phyloP scores from a whole-genome alignment of 768 basidiomycete genomes.

The Hygrophorus russula region DNA sequence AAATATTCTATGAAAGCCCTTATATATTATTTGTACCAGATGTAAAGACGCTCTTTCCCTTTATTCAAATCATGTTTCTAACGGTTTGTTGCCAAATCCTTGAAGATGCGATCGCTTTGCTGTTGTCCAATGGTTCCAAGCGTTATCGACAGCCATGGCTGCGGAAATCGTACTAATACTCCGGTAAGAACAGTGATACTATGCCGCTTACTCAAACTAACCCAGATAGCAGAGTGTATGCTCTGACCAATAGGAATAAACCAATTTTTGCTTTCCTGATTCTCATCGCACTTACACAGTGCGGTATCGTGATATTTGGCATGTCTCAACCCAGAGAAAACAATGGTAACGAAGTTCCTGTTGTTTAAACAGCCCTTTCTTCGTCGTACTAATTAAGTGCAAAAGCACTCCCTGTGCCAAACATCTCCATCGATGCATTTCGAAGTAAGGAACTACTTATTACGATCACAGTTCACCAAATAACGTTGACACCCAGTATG shows the following conservation, averaged over 20 bases:
- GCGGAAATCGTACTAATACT: conserved; percentile 1
- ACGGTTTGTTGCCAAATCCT: background rate
- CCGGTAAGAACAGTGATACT: background rate
- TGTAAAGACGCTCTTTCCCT: too few relatives aligned
- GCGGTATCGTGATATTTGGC: background rate
- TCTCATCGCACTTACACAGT: background rate
- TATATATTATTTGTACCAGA: too few relatives aligned
- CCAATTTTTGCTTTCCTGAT: background rate
- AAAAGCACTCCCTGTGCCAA: conserved; percentile 8
- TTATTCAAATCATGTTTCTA: too few relatives aligned
- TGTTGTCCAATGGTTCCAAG: conserved; percentile 4
- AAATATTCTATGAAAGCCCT: background rate
- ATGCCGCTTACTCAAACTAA: background rate
- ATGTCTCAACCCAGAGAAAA: background rate
- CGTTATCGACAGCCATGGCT: background rate
- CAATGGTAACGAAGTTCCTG: too few relatives aligned
- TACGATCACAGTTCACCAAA: background rate
- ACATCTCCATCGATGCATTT: conserved; percentile 11
- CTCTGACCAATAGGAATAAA: background rate
- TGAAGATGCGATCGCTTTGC: conserved; percentile 2
- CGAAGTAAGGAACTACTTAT: conserved; percentile 4
- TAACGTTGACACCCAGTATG: conserved; percentile 5
- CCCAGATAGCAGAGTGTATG: background rate
- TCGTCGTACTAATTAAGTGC: background rate
- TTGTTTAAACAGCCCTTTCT: background rate